Evolutionary conservation across 805 yeast genomes (phyloP).

Genomic region (Saturnispora besseyi): DNA sequence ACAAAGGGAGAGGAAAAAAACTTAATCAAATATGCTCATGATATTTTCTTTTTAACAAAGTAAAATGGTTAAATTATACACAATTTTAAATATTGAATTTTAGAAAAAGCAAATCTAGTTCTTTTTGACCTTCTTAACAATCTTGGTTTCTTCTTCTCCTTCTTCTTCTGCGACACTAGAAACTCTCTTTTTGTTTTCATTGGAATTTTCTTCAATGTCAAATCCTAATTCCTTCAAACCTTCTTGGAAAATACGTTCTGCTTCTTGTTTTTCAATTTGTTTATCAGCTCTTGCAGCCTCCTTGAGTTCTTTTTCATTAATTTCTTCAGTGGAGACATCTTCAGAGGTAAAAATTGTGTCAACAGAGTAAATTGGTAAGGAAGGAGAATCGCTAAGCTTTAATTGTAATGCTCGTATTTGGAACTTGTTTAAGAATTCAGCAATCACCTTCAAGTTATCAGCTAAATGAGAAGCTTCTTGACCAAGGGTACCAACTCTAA

Average conservation of each 20-base stretch:
- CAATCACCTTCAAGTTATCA: slow-evolving; percentile 51
- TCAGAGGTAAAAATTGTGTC: slow-evolving; percentile 41
- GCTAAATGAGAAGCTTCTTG: slow-evolving; percentile 41
- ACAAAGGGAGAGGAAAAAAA: background rate
- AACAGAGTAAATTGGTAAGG: slow-evolving; percentile 72
- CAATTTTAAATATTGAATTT: background rate
- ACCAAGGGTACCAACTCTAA: slow-evolving; percentile 55
- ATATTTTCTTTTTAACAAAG: background rate
- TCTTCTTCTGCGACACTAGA: background rate
- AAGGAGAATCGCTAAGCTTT: slow-evolving; percentile 67
- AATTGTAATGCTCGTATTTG: slow-evolving; percentile 50
- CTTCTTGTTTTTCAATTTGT: slow-evolving; percentile 10
- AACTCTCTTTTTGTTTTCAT: slow-evolving; percentile 28
- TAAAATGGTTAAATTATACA: background rate
- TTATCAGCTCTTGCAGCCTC: slow-evolving; percentile 30
- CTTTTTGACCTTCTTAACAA: background rate
- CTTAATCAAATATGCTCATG: background rate
- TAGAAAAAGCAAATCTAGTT: background rate
- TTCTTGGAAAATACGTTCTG: slow-evolving; percentile 52
- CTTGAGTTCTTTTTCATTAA: slow-evolving; percentile 18
- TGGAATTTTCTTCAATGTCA: slow-evolving; percentile 60
- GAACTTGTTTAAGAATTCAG: slow-evolving; percentile 34
- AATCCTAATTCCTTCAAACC: slow-evolving; percentile 77
- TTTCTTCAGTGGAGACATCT: slow-evolving; percentile 35
- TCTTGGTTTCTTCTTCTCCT: background rate